phyloP scores from a whole-genome alignment of 208 protist genomes.

The Phytomonas sp. region DNA sequence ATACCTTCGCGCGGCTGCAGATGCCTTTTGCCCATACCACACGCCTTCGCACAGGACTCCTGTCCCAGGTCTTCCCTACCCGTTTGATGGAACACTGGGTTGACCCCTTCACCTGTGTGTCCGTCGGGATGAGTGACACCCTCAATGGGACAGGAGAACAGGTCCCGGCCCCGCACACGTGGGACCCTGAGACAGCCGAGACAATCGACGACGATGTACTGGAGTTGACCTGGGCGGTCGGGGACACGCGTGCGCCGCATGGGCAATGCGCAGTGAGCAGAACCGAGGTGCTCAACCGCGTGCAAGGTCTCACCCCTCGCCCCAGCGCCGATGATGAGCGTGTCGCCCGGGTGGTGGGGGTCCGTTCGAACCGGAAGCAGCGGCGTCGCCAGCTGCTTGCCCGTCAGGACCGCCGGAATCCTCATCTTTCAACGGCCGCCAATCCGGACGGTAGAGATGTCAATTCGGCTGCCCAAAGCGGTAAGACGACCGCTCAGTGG shows the following conservation, averaged over 20 bases:
- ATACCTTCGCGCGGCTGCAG: constrained; percentile 47
- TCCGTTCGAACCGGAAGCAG: background rate
- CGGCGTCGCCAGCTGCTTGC: constrained; percentile 8
- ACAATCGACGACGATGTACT: constrained; percentile 32
- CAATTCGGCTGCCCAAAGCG: background rate
- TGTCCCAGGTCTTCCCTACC: constrained; percentile 59
- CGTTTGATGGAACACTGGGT: constrained; percentile 48
- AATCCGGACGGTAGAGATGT: background rate
- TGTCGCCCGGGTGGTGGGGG: constrained; percentile 8
- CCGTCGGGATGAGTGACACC: constrained; percentile 23
- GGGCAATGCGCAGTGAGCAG: constrained; percentile 7
- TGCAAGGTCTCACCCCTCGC: constrained; percentile 35
- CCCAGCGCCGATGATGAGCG: constrained; percentile 47
- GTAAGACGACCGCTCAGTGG: background rate
- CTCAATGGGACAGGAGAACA: constrained; percentile 68
- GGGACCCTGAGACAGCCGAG: constrained; percentile 47
- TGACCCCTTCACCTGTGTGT: constrained; percentile 51
- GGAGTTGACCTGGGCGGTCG: constrained; percentile 20
- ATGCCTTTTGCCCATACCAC: constrained; percentile 40
- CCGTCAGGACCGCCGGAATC: background rate
- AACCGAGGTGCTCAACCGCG: constrained; percentile 19
- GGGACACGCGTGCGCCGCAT: constrained; percentile 19
- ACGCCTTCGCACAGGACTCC: constrained; percentile 19
- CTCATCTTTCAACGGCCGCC: background rate
- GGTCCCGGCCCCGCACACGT: constrained; percentile 67